A percentile compares a stretch with the other conserved stretches of the same genome.
phyloP scores from a whole-genome alignment of 1,284 basidiomycete genomes.

The Microbotryum saponariae region DNA sequence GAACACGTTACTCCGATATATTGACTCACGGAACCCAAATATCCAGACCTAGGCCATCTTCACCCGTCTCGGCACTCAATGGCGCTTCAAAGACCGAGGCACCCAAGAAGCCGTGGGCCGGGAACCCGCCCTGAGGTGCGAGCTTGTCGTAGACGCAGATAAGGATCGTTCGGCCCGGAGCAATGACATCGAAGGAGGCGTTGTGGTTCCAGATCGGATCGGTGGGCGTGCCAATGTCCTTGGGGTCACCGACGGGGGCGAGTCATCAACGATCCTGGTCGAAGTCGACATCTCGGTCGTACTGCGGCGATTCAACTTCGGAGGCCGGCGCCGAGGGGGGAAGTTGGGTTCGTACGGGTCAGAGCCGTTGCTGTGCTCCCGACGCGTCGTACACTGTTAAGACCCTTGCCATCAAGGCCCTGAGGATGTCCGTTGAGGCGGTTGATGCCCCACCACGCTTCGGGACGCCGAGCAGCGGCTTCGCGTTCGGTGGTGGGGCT shows the following conservation, averaged over 20 bases:
- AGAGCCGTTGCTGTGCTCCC: no score
- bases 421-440: no score
- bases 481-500: slow-evolving; percentile 11
- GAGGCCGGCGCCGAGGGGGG: background rate
- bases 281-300: background rate
- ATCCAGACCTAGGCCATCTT: slow-evolving; percentile 39
- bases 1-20: no score
- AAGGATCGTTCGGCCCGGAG: slow-evolving; percentile 39
- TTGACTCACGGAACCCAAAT: slow-evolving; percentile 40
- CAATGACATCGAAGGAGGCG: slow-evolving; percentile 43
- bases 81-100: slow-evolving; percentile 40
- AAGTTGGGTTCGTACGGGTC: no score
- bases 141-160: slow-evolving; percentile 43
- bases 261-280: slow-evolving; percentile 7
- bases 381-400: no score
- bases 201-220: slow-evolving; percentile 42
- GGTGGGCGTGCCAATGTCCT: slow-evolving; percentile 28
- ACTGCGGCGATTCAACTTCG: background rate
- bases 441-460: no score
- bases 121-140: slow-evolving; percentile 7
- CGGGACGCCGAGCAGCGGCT: no score
- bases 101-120: slow-evolving; percentile 41
- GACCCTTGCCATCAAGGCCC: no score
- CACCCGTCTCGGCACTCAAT: slow-evolving; percentile 19
- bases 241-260: slow-evolving; percentile 28